Conservation (phyloP, 2,329 filamentous ascomycete genomes). For the Botrytis pseudocinerea region DNA sequence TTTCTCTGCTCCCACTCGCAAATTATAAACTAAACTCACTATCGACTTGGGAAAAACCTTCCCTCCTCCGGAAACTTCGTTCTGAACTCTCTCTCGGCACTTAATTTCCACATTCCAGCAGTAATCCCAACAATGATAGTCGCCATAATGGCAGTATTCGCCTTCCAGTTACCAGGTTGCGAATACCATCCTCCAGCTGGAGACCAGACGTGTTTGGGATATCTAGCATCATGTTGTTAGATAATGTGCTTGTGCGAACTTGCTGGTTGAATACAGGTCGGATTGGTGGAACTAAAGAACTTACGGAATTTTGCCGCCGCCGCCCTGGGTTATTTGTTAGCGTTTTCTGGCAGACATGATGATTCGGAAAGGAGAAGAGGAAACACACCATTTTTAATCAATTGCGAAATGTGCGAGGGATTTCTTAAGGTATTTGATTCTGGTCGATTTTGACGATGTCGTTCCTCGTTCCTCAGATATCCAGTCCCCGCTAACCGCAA, state of each 20-base stretch:
- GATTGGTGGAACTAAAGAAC: slow-evolving; percentile 38
- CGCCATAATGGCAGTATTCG: slow-evolving; percentile 79
- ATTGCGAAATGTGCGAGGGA: slow-evolving; percentile 31
- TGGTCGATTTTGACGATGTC: slow-evolving; percentile 9
- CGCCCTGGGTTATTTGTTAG: slow-evolving; percentile 60
- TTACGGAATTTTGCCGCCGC: slow-evolving; percentile 76
- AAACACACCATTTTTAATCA: slow-evolving; percentile 58
- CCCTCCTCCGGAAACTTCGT: slow-evolving; percentile 74
- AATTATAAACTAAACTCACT: slow-evolving; percentile 57
- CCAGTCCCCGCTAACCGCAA: background rate
- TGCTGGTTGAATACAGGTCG: background rate
- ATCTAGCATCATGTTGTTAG: slow-evolving; percentile 54
- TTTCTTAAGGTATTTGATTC: slow-evolving; percentile 20
- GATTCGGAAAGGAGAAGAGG: slow-evolving; percentile 4
- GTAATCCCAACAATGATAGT: slow-evolving; percentile 67
- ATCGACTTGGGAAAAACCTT: slow-evolving; percentile 81
- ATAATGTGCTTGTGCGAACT: slow-evolving; percentile 14
- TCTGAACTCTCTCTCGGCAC: slow-evolving; percentile 71
- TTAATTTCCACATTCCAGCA: slow-evolving; percentile 68
- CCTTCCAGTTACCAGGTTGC: slow-evolving; percentile 92
- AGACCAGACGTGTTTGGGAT: slow-evolving; percentile 99
- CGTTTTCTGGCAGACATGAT: background rate
- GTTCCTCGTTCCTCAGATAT: slow-evolving; percentile 15
- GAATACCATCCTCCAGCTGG: slow-evolving; percentile 97
- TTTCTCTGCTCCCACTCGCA: background rate